phyloP scores from a whole-genome alignment of 2,329 filamentous ascomycete species.

The Cytospora leucostoma region DNA sequence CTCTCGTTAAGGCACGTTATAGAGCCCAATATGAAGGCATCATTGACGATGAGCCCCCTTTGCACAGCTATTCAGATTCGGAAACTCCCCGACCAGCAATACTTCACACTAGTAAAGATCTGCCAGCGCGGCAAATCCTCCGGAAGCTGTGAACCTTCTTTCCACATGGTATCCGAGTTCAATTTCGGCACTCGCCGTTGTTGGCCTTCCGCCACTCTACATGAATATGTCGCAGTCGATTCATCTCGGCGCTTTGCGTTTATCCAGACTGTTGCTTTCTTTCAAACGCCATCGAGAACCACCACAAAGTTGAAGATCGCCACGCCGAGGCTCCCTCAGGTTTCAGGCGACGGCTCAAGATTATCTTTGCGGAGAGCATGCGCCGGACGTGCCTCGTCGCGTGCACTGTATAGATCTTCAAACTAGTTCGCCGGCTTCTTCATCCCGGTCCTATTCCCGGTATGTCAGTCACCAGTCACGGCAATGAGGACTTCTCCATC shows the following conservation, averaged over 20 bases:
- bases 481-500: background rate
- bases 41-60: too few species aligned
- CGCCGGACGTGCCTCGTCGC: too few species aligned
- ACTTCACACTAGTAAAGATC: constrained; percentile 21
- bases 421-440: background rate
- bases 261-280: background rate
- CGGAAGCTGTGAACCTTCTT: constrained; percentile 19
- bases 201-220: constrained; percentile 28
- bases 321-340: constrained; percentile 8
- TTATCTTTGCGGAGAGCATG: background rate
- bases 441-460: background rate
- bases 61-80: constrained; percentile 26
- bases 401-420: too few species aligned
- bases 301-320: constrained; percentile 6
- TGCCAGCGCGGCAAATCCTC: constrained; percentile 19
- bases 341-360: constrained; percentile 11
- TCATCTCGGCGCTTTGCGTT: background rate
- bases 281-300: background rate
- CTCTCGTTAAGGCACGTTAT: too few species aligned
- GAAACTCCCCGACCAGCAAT: constrained; percentile 19
- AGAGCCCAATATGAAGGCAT: too few species aligned
- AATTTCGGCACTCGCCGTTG: constrained; percentile 21
- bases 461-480: background rate
- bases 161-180: constrained; percentile 13
- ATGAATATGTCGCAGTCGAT: background rate